Evolutionary conservation across 2,329 filamentous ascomycete genomes (phyloP).

Genomic region (Bipolaris bicolor): DNA sequence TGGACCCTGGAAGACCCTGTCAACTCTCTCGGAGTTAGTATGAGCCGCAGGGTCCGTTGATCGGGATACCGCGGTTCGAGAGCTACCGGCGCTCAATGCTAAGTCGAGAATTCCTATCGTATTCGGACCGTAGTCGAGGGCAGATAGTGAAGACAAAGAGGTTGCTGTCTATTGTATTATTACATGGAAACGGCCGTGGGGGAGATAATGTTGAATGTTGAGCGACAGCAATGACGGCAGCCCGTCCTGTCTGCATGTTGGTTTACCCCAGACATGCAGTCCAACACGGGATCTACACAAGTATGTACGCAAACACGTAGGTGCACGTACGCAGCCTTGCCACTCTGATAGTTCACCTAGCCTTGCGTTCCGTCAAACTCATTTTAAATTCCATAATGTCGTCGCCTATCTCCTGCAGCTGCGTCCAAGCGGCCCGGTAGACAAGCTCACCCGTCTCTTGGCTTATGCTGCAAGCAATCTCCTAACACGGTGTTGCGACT

Average conservation of each 20-base stretch:
- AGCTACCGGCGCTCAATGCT: background rate
- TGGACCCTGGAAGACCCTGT: conserved; percentile 10
- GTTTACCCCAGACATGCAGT: background rate
- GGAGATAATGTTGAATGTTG: background rate
- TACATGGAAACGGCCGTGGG: too few relatives aligned
- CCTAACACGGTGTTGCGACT: conserved; percentile 11
- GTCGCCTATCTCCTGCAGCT: conserved; percentile 5
- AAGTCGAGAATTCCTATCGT: background rate
- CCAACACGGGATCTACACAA: background rate
- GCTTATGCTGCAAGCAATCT: conserved; percentile 13
- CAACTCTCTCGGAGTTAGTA: conserved; percentile 2
- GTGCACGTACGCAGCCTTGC: background rate
- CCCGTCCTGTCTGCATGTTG: background rate
- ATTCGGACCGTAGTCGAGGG: conserved; percentile 4
- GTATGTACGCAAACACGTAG: background rate
- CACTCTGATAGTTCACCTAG: background rate
- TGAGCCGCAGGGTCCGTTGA: conserved; percentile 13
- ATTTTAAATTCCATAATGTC: conserved; percentile 4
- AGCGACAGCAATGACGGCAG: background rate
- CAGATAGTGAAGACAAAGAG: background rate
- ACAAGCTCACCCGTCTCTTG: conserved; percentile 19
- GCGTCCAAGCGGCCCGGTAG: conserved; percentile 19
- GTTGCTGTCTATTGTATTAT: too few relatives aligned
- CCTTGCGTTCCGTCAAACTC: conserved; percentile 2
- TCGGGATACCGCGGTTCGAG: conserved; percentile 3